Evolutionary conservation across 306 rosid genomes (phyloP).

Genomic region (Sicyos edulis): DNA sequence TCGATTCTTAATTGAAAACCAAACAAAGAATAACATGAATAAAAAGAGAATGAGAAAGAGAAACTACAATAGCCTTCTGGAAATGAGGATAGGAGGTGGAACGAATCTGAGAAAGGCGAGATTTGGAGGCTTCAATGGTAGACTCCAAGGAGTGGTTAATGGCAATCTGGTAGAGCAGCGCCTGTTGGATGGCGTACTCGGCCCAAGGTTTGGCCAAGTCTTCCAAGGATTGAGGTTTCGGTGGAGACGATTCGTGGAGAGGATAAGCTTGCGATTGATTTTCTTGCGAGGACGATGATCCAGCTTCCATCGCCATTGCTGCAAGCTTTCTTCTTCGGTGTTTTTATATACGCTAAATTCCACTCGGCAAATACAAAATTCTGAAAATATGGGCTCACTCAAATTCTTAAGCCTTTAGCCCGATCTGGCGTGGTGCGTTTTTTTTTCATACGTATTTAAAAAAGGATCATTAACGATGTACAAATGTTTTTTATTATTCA

Average conservation of each 20-base stretch:
- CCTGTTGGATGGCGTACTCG: constrained; percentile 63
- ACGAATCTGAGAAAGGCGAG: constrained; percentile 62
- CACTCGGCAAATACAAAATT: neutral
- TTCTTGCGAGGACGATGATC: constrained; percentile 32
- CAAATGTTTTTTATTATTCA: too few species aligned
- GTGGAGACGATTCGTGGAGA: constrained; percentile 8
- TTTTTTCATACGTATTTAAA: too few species aligned
- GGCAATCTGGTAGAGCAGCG: constrained; percentile 47
- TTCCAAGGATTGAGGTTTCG: constrained; percentile 27
- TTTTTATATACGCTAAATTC: neutral
- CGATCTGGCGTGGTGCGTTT: too few species aligned
- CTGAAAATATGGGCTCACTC: neutral
- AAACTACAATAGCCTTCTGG: constrained; percentile 49
- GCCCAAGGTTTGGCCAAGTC: constrained; percentile 39
- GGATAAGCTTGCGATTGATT: constrained; percentile 19
- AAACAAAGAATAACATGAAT: neutral
- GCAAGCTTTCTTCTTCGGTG: neutral
- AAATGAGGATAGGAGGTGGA: constrained; percentile 67
- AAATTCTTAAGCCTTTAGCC: neutral
- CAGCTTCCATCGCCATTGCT: constrained; percentile 46
- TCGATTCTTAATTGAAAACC: constrained; percentile 12
- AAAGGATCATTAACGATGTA: too few species aligned
- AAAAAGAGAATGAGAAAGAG: neutral
- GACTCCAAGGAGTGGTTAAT: constrained; percentile 48
- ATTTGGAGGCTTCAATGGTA: constrained; percentile 47